A percentile compares a stretch with the other conserved stretches of the same genome.
phyloP scores from a whole-genome alignment of 1,284 basidiomycete genomes.

The Veloboletus limbatus region DNA sequence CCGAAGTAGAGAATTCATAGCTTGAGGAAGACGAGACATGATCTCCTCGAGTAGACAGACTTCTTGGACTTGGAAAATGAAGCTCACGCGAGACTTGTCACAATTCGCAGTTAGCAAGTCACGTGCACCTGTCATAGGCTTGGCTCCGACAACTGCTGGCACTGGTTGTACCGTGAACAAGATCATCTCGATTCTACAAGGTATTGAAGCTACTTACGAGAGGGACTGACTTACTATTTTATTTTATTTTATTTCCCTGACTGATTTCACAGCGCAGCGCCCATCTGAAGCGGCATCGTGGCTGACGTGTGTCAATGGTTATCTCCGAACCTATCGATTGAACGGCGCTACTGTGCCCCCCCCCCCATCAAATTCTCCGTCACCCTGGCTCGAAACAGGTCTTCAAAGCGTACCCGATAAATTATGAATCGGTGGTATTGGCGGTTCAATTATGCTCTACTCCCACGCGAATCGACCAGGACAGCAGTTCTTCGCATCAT shows the following conservation, averaged over 20 bases:
- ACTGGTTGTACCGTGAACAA: too few species aligned
- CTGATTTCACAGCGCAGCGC: too few species aligned
- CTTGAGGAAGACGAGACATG: conserved; percentile 25
- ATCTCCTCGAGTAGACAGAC: background rate
- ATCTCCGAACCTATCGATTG: conserved; percentile 16
- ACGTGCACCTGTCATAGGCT: conserved; percentile 21
- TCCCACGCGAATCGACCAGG: conserved; percentile 1
- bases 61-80: background rate
- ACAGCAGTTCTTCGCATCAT: background rate
- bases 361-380: conserved; percentile 1
- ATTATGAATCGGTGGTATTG: background rate
- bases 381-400: background rate
- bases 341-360: background rate
- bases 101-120: conserved; percentile 10
- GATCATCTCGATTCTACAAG: too few species aligned
- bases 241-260: too few species aligned
- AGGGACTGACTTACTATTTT: too few species aligned
- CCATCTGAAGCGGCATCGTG: conserved; percentile 14
- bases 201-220: too few species aligned
- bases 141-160: too few species aligned
- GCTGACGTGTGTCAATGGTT: conserved; percentile 12
- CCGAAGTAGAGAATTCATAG: conserved; percentile 9
- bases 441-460: background rate
- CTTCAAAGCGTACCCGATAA: background rate
- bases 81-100: conserved; percentile 14